These are phyloP conservation scores for Cryptococcus maquisensis DNA, from an alignment of 1,284 basidiomycete genomes.

Conservation along the genomic window DNA sequence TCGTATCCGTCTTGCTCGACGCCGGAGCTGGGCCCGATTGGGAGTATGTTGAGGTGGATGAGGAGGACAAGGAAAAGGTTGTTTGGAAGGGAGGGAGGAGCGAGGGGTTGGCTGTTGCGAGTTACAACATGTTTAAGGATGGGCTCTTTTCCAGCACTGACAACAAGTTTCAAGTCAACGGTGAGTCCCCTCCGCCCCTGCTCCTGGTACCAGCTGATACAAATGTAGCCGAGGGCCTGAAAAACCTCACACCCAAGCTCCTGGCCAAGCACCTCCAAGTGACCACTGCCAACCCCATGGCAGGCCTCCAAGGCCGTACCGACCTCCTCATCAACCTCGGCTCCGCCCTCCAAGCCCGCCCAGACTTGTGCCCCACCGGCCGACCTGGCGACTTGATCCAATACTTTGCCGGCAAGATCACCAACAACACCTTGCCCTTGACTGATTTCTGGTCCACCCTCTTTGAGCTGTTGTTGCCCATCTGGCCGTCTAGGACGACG, in stretches of 20 bases:
- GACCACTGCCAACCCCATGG: constrained; percentile 70
- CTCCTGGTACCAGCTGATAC: not conserved
- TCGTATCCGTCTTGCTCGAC: constrained; percentile 88
- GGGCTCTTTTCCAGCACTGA: constrained; percentile 70
- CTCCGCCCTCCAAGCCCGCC: constrained; percentile 61
- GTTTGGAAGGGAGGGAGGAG: constrained; percentile 63
- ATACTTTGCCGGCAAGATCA: constrained; percentile 24
- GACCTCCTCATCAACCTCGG: constrained; percentile 69
- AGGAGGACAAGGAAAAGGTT: constrained; percentile 4
- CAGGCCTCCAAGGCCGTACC: constrained; percentile 81
- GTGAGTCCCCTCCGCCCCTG: constrained; percentile 50
- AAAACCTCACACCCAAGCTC: constrained; percentile 60
- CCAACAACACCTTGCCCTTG: constrained; percentile 54
- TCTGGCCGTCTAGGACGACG: constrained; percentile 78
- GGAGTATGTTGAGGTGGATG: constrained; percentile 64
- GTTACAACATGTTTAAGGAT: constrained; percentile 77
- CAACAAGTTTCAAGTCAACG: constrained; percentile 71
- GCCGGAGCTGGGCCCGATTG: constrained; percentile 85
- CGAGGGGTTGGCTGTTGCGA: constrained; percentile 90
- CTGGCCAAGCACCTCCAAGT: constrained; percentile 78
- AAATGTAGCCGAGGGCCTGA: constrained; percentile 63
- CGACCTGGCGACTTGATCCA: constrained; percentile 68
- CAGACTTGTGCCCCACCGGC: constrained; percentile 62
- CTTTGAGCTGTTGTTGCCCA: constrained; percentile 74
- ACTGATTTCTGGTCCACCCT: constrained; percentile 74